phyloP scores from a whole-genome alignment of 345 rosid genomes.

The Laguncularia racemosa region DNA sequence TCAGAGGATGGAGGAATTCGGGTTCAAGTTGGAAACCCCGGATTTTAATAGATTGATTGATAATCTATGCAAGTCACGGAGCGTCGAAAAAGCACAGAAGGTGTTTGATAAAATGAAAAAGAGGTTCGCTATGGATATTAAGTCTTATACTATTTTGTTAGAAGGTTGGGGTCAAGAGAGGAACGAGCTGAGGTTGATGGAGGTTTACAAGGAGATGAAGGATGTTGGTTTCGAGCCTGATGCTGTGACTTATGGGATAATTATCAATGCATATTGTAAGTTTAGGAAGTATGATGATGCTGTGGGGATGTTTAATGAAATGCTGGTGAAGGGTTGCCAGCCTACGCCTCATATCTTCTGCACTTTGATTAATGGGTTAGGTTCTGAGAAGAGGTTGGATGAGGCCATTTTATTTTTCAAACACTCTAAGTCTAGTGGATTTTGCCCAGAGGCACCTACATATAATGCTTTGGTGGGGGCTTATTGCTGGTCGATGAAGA shows the following conservation, averaged over 20 bases:
- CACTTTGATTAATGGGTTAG: conserved; percentile 72
- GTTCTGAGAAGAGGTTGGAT: conserved; percentile 46
- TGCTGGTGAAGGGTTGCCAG: conserved; percentile 51
- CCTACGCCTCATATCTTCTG: conserved; percentile 75
- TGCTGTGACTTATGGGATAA: conserved; percentile 66
- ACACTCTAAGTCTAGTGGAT: conserved; percentile 48
- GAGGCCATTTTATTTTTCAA: conserved; percentile 62
- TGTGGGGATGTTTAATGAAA: conserved; percentile 40
- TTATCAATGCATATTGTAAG: conserved; percentile 68
- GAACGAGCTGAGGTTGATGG: conserved; percentile 50
- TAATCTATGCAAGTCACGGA: conserved; percentile 56
- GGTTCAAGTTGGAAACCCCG: conserved; percentile 42
- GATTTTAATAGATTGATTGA: conserved; percentile 72
- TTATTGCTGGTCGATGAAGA: conserved; percentile 55
- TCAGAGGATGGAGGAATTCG: conserved; percentile 65
- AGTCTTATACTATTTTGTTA: conserved; percentile 65
- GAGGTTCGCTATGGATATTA: conserved; percentile 56
- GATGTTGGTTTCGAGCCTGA: conserved; percentile 75
- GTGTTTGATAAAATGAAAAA: conserved; percentile 78
- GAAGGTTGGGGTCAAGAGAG: conserved; percentile 82
- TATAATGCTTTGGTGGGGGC: conserved; percentile 80
- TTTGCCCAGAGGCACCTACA: conserved; percentile 58
- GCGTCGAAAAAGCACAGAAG: conserved; percentile 62
- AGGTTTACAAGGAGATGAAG: conserved; percentile 66
- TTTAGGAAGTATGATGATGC: conserved; percentile 51